Evolutionary conservation across 176 grass and related monocot genomes (phyloP).

Genomic region (maize (Zea mays)): Zm-B73-REFERENCE-NAM-5.0 NC_050096.1:67073501-67074000

Average conservation of each 20-base stretch:
- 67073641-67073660: not conserved
- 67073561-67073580: conserved; percentile 1
- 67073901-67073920: not conserved
- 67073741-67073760: not conserved
- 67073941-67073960: conserved; percentile 1
- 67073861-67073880: not conserved
- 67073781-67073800: not conserved
- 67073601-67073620: not conserved
- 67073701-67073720: conserved; percentile 2
- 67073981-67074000: not conserved
- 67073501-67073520: conserved; percentile 5
- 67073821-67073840: not conserved
- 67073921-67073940: not conserved
- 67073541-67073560: conserved; percentile 11
- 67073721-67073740: conserved; percentile 6
- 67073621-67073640: not conserved
- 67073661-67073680: conserved; percentile 1
- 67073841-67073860: not conserved
- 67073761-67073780: conserved; percentile 4
- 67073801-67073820: not conserved
- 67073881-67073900: not conserved
- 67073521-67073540: not conserved
- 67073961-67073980: not conserved
- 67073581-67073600: conserved; percentile 10
- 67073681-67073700: not conserved